Conservation (phyloP, 73 alveolate species). For the Symbiodinium pilosum region DNA sequence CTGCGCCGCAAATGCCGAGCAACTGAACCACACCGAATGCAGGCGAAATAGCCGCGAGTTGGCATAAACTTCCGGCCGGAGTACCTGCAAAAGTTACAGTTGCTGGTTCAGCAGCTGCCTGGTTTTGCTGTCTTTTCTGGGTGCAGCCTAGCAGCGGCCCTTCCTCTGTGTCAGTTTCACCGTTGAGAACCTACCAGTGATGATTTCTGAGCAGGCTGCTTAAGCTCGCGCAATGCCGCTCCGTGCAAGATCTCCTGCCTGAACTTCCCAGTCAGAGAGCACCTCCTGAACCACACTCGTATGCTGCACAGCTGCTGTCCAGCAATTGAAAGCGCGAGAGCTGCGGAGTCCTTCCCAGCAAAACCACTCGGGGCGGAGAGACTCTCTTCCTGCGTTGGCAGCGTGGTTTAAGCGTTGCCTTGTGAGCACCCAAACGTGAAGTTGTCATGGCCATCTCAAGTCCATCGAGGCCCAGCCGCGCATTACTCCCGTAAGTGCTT, state of each 20-base stretch:
- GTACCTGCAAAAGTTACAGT: neutral
- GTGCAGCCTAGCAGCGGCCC: constrained; percentile 27
- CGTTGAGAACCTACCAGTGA: constrained; percentile 5
- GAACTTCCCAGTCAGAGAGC: neutral
- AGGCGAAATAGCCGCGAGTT: constrained; percentile 68
- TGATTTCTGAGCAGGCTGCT: neutral
- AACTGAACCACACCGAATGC: constrained; percentile 60
- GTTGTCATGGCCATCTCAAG: no score
- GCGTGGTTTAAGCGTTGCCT: no score
- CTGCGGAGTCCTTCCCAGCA: constrained; percentile 70
- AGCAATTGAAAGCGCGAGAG: neutral
- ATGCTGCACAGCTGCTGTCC: neutral
- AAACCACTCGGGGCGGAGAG: constrained; percentile 40
- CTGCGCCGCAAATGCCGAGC: no score
- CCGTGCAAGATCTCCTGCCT: neutral
- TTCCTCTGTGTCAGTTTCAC: constrained; percentile 39
- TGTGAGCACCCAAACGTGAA: no score
- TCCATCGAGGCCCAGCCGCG: no score
- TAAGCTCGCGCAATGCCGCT: neutral
- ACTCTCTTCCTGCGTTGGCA: constrained; percentile 39
- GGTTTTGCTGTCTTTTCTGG: no score
- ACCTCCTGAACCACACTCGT: neutral
- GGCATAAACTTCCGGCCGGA: constrained; percentile 76
- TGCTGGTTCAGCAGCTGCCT: no score
- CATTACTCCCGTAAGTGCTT: no score